Evolutionary conservation across 2,329 filamentous ascomycete species (phyloP).

Genomic region (Paracoccidioides brasiliensis): DNA sequence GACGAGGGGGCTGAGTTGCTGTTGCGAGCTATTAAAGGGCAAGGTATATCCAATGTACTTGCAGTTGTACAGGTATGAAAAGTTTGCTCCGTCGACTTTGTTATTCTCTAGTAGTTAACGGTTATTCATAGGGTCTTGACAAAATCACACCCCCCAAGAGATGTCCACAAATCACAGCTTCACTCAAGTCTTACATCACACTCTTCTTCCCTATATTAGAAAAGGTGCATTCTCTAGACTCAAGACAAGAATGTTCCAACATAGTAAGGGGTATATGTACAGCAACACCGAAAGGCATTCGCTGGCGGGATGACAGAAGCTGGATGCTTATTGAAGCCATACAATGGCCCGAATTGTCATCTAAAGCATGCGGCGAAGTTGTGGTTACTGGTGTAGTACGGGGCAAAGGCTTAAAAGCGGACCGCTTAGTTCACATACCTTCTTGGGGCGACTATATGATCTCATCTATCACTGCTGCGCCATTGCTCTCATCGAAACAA

Average conservation of each 20-base stretch:
- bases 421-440: conserved; percentile 78
- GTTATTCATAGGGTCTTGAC: conserved; percentile 44
- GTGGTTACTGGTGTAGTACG: conserved; percentile 74
- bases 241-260: conserved; percentile 79
- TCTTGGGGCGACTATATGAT: conserved; percentile 93
- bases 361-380: conserved; percentile 40
- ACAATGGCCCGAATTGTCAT: conserved; percentile 49
- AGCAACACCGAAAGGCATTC: conserved; percentile 81
- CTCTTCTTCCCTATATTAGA: conserved; percentile 91
- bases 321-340: conserved; percentile 89
- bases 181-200: conserved; percentile 80
- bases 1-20: conserved; percentile 76
- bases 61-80: conserved; percentile 54
- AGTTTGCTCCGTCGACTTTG: neutral
- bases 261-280: conserved; percentile 83
- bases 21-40: conserved; percentile 74
- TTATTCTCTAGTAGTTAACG: neutral
- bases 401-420: conserved; percentile 75
- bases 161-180: conserved; percentile 60
- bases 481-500: conserved; percentile 42
- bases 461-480: conserved; percentile 70
- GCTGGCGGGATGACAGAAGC: conserved; percentile 87
- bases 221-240: conserved; percentile 80
- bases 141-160: conserved; percentile 68
- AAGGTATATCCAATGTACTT: conserved; percentile 87